A percentile compares a stretch with the other conserved stretches of the same genome.
phyloP scores from a whole-genome alignment of 768 basidiomycete species.

The Mycena belliarum region DNA sequence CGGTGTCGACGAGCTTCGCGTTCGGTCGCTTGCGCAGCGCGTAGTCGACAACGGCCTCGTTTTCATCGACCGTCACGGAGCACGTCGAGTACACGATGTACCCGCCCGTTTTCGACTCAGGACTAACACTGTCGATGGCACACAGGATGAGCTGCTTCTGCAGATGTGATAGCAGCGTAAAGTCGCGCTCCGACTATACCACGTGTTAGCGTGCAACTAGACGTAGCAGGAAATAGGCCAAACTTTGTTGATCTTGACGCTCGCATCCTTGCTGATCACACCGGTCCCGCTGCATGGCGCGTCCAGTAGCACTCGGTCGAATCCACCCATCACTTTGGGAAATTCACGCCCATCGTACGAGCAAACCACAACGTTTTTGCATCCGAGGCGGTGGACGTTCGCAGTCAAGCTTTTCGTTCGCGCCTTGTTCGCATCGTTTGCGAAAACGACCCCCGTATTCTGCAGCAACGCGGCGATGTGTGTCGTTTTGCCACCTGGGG shows the following conservation, averaged over 20 bases:
- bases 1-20: slow-evolving; percentile 88
- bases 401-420: slow-evolving; percentile 96
- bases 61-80: slow-evolving; percentile 97
- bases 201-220: slow-evolving; percentile 1
- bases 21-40: slow-evolving; percentile 93
- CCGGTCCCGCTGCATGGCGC: slow-evolving; percentile 98
- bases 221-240: slow-evolving; percentile 17
- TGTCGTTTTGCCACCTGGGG: slow-evolving; percentile 97
- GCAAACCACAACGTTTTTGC: slow-evolving; percentile 97
- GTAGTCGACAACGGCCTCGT: slow-evolving; percentile 97
- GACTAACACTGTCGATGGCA: slow-evolving; percentile 93
- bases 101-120: slow-evolving; percentile 89
- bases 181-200: slow-evolving; percentile 89
- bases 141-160: slow-evolving; percentile 98
- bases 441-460: slow-evolving; percentile 97
- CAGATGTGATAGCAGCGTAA: slow-evolving; percentile 91
- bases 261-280: slow-evolving; percentile 96
- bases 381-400: slow-evolving; percentile 94
- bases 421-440: slow-evolving; percentile 93
- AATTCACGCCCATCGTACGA: slow-evolving; percentile 98
- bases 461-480: slow-evolving; percentile 96
- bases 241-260: slow-evolving; percentile 99
- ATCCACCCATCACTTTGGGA: slow-evolving; percentile 98
- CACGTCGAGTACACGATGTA: slow-evolving; percentile 98
- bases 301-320: slow-evolving; percentile 95